Evolutionary conservation across 1,284 basidiomycete genomes (phyloP).

Genomic region (Anthracocystis walkeri): DNA sequence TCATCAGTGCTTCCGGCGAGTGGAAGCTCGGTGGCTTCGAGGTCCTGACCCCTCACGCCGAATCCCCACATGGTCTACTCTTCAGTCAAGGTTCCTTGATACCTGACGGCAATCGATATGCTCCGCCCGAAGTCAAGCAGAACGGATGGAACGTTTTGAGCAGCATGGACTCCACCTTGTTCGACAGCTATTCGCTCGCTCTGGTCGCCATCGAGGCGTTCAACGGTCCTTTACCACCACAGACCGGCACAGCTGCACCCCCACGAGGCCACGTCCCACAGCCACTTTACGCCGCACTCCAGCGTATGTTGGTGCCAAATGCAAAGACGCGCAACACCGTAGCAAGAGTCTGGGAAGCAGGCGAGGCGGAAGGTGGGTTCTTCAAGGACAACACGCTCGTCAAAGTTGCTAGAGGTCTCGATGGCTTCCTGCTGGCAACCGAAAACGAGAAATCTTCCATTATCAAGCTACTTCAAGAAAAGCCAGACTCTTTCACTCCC

Average conservation of each 20-base stretch:
- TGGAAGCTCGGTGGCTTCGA: constrained; percentile 98
- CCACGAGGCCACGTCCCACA: constrained; percentile 83
- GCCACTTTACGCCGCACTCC: constrained; percentile 82
- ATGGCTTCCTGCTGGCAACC: constrained; percentile 84
- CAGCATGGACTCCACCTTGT: constrained; percentile 39
- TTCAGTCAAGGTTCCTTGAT: constrained; percentile 56
- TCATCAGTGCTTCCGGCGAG: constrained; percentile 85
- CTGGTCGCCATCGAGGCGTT: constrained; percentile 61
- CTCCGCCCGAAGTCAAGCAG: constrained; percentile 90
- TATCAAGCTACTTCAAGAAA: constrained; percentile 66
- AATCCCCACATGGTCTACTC: constrained; percentile 65
- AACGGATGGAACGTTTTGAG: constrained; percentile 75
- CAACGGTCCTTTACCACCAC: constrained; percentile 69
- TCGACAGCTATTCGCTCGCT: constrained; percentile 62
- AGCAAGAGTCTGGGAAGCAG: constrained; percentile 48
- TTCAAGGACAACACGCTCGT: constrained; percentile 87
- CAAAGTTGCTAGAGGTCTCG: constrained; percentile 84
- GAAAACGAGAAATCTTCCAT: constrained; percentile 81
- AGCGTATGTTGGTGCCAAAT: constrained; percentile 88
- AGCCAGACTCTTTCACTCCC: constrained; percentile 75
- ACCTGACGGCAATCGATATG: constrained; percentile 64
- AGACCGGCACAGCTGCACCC: constrained; percentile 79
- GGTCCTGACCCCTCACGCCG: constrained; percentile 75
- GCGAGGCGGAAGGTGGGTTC: constrained; percentile 75
- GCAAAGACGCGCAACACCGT: constrained; percentile 81